Conservation (phyloP, 2,329 filamentous ascomycete species). For the Pseudocercospora musae region DNA sequence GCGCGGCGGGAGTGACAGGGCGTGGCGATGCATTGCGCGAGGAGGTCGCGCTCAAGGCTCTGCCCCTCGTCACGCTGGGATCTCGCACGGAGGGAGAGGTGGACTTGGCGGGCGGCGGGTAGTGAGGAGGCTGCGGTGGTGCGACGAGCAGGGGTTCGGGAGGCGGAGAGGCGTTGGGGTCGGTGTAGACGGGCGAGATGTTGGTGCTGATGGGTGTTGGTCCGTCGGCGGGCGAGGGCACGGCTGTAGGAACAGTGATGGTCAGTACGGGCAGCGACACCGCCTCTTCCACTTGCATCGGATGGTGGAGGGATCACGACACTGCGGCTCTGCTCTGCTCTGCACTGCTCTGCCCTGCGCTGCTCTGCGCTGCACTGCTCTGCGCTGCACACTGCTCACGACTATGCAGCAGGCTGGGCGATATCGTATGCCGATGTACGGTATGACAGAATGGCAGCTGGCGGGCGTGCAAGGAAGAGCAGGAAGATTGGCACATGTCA, state of each 20-base stretch:
- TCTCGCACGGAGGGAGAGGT: slow-evolving; percentile 36
- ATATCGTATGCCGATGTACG: no score
- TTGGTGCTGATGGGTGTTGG: slow-evolving; percentile 18
- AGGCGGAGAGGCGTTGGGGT: slow-evolving; percentile 30
- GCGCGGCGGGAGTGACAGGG: slow-evolving; percentile 43
- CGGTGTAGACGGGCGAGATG: slow-evolving; percentile 19
- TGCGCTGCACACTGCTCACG: neutral
- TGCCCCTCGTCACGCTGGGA: slow-evolving; percentile 44
- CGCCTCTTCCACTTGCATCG: neutral
- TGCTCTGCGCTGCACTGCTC: no score
- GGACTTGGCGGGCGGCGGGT: slow-evolving; percentile 13
- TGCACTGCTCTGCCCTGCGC: no score
- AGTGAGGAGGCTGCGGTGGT: slow-evolving; percentile 28
- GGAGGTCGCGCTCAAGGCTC: slow-evolving; percentile 44
- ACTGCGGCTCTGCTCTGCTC: neutral
- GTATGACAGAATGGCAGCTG: no score
- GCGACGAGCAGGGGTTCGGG: slow-evolving; percentile 34
- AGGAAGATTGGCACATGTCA: no score
- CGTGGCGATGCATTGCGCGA: slow-evolving; percentile 43
- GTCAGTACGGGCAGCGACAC: slow-evolving; percentile 25
- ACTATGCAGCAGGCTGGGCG: neutral
- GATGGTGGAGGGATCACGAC: neutral
- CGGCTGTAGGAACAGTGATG: slow-evolving; percentile 27
- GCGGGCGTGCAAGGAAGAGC: no score
- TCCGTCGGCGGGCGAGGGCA: slow-evolving; percentile 28